Evolutionary conservation across 2,329 filamentous ascomycete species (phyloP), one percentile per base, ranked within the genome.

Genomic region (Pseudofabraea citricarpa): DNA sequence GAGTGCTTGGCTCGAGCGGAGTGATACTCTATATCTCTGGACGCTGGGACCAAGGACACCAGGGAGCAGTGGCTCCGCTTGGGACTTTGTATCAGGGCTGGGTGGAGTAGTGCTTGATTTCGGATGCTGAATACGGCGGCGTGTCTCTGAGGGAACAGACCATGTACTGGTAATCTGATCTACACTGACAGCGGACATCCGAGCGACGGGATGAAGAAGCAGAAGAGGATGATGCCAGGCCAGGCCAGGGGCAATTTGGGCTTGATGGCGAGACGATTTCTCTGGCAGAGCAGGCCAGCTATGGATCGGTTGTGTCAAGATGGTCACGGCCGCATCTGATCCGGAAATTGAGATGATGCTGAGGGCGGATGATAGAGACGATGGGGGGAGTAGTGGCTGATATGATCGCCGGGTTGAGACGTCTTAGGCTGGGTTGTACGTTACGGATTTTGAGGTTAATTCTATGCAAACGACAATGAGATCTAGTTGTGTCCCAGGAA

Each of bases 101-200:
- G 53, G 56, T 55, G 18, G 19, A 37, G 13, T 12, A 15, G 57
- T 62, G 53, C 59, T 56, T 50, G 58, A 59, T 51, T 60, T 55
- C 59, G 58, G 58, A 53, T 65, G 62, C 60, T 59, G 61, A 57
- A 56, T 61, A 59, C 59, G 57, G 57, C 63, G 61, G 63, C 56
- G 55, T 55, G 59, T 58, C 61, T 61, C 64, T 61, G 63, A 68
- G 66, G 58, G 70, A 67, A 52, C 47, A 59, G 69, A 69, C 71
- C 71, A 74, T 51, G 67, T 70, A 66, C 69, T 68, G 55, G 62
- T 62, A 55, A 70, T 72, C 64, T 65, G 69, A 68, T 74, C 70
- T 73, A 72, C 71, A 55, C 66, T 66, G 61, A 68, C 66, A 64
- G 71, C 65, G 59, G 67, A 74, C 74, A 79, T 77, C 64, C 70